Evolutionary conservation across 768 basidiomycete genomes (phyloP).

Genomic region (Kwoniella dendrophila): DNA sequence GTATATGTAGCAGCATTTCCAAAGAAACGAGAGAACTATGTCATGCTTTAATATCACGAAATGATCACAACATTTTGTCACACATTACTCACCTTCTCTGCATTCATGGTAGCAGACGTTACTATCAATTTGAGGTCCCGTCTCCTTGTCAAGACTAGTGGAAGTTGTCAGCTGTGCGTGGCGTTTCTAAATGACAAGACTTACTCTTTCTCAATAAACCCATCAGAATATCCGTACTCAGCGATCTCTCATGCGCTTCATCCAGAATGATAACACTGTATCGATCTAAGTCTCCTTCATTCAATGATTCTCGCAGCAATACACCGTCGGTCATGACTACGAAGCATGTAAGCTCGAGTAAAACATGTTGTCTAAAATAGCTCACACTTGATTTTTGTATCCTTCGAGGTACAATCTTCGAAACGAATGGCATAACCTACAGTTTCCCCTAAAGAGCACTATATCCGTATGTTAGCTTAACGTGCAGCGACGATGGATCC

Average conservation of each 20-base stretch:
- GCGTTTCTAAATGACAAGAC: constrained; percentile 43
- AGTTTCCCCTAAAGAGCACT: constrained; percentile 81
- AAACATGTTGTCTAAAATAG: constrained; percentile 9
- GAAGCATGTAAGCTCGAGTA: neutral
- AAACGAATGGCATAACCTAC: constrained; percentile 99
- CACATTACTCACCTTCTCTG: constrained; percentile 75
- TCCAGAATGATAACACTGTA: constrained; percentile 98
- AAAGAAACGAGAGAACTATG: constrained; percentile 85
- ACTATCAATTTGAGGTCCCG: constrained; percentile 94
- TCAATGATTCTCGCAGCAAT: constrained; percentile 92
- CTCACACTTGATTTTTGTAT: constrained; percentile 96
- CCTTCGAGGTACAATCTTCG: constrained; percentile 91
- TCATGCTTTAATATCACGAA: neutral
- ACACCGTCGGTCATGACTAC: constrained; percentile 95
- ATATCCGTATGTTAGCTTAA: constrained; percentile 44
- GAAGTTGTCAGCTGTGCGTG: neutral
- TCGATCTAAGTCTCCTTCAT: constrained; percentile 96
- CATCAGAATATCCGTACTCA: constrained; percentile 98
- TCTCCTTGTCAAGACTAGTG: constrained; percentile 76
- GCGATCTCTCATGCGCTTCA: constrained; percentile 95
- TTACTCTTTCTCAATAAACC: constrained; percentile 88
- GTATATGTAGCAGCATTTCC: constrained; percentile 93
- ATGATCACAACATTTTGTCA: neutral
- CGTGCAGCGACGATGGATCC: neutral
- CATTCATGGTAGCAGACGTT: constrained; percentile 99